Evolutionary conservation across 2,329 filamentous ascomycete genomes (phyloP), one percentile per base, ranked within the genome.

Genomic region (Ceratocystis huliohia): DNA sequence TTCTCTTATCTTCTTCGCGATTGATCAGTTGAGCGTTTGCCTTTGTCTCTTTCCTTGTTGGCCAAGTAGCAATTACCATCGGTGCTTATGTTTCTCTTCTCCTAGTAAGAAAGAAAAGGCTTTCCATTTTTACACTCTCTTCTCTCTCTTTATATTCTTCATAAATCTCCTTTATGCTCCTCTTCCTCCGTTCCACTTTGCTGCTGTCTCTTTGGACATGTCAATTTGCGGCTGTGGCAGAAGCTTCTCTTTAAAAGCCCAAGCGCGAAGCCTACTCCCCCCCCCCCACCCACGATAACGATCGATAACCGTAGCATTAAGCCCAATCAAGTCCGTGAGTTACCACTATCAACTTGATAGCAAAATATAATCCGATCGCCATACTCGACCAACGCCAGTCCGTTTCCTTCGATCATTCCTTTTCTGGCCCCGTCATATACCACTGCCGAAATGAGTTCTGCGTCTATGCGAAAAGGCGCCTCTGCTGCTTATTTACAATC

Each of bases 401-500:
- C 10, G 48, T 53, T 41, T 41, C 46, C n/a, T 6, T 48, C 46
- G 17, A 22, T 48, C 46, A 48, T 22, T 48, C 48, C 20, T 22
- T 53, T 25, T 10, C 15, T 53, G 48, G 22, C 17, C 8, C 10
- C 48, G 15, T 33, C n/a, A 37, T 13, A 53, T 53, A 53, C 48
- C n/a, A n/a, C 10, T 25, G 48, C 22, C 48, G 17, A 53, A 22
- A 62, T 63, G 61, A 63, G 61, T 50, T 25, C 61, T 25, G 22
- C 44, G 22, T 45, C 61, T 48, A 28, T 48, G 22, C 41, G 8
- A 13, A 46, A 46, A 50, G 28, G 41, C 44, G 10, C 53, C 3
- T 13, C 37, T 45, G 17, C 17, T 13, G 28, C 61, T n/a, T 37
- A 45, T 66, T 66, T 48, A 44, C 65, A 64, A 15, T 33, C 46